Base-by-base conservation (phyloP, 345 rosid genomes). In the Garcia nutans region DNA sequence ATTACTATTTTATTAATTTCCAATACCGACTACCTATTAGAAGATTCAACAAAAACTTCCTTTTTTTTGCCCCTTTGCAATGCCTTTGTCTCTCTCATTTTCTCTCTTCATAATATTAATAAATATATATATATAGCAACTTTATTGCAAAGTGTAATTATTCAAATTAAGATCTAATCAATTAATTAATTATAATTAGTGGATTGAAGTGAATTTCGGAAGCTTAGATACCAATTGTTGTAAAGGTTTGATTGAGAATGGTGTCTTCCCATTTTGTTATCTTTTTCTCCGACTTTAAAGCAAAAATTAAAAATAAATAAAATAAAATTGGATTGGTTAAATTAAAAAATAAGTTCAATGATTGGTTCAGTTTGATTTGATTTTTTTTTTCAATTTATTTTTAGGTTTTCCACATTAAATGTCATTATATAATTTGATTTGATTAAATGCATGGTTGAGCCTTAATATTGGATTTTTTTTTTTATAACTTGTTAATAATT, bases 231-330 rank as follows among this genome's bases (percentile, higher is more conserved):
- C 68, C 68, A 70, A 54, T 75, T 7, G 72, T 73, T 70, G 55
- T 70, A 73, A 78, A 67, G 45, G 72, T 52, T 80, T 77, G 72
- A 66, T 66, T 17, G 75, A 17, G 72, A 57, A 54, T 61, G 55
- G 71, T 45, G 22, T 41, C 6, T 69, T 76, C 52, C 61, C 71
- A 47, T 58, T 56, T 50, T 15, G 56, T 72, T 16, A 76, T 79
- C 78, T 70, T 85, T 78, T 78, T 74, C 61, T 71, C 86, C 84
- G 19, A 73, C 49, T 70, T 63, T 58, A 31, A 85, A 85, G 88
- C 84, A 82, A 77, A 54, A 54, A 2, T 8, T 7, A 12, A 47
- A 9, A 12, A 47, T 12, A 11, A 11, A 11, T 1, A 10, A 11
- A 50, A 11, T 2, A 0, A 0, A 0, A 11, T 17, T 11, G 13